Conservation (phyloP, 169 alveolate species). For the Babesia sp. region DNA sequence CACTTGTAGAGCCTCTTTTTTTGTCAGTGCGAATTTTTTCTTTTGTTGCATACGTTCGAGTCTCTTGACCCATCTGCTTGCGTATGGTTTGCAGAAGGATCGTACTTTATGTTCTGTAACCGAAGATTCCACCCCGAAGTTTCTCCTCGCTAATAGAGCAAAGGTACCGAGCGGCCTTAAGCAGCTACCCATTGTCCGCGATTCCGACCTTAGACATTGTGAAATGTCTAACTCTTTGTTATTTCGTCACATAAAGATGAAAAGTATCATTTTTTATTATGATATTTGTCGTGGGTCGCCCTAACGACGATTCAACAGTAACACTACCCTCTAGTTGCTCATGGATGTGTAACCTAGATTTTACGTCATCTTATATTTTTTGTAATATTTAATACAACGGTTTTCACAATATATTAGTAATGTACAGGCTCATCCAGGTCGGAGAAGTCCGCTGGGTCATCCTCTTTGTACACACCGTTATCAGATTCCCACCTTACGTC, state of each 20-base stretch:
- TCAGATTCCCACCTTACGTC: constrained; percentile 76
- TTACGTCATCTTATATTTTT: not conserved
- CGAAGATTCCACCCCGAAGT: not conserved
- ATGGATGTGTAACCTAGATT: no score
- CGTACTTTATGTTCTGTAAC: not conserved
- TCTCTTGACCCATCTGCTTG: constrained; percentile 66
- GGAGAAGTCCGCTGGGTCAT: constrained; percentile 69
- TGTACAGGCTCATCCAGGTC: constrained; percentile 79
- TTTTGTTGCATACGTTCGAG: constrained; percentile 50
- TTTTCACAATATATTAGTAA: constrained; percentile 40
- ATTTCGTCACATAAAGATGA: no score
- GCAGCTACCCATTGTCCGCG: constrained; percentile 12
- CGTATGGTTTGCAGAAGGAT: constrained; percentile 44
- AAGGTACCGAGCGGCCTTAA: constrained; percentile 13
- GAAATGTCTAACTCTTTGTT: not conserved
- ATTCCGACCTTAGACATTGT: constrained; percentile 7
- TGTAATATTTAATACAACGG: not conserved
- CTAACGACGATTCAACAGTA: no score
- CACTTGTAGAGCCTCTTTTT: constrained; percentile 16
- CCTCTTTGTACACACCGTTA: constrained; percentile 67
- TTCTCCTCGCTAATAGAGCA: constrained; percentile 13
- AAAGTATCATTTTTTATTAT: no score
- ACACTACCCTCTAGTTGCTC: no score
- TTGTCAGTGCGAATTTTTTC: constrained; percentile 33
- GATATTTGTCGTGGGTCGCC: no score